Evolutionary conservation across 352 stramenopile species (phyloP).

Genomic region (Globisporangium ultimum): DNA sequence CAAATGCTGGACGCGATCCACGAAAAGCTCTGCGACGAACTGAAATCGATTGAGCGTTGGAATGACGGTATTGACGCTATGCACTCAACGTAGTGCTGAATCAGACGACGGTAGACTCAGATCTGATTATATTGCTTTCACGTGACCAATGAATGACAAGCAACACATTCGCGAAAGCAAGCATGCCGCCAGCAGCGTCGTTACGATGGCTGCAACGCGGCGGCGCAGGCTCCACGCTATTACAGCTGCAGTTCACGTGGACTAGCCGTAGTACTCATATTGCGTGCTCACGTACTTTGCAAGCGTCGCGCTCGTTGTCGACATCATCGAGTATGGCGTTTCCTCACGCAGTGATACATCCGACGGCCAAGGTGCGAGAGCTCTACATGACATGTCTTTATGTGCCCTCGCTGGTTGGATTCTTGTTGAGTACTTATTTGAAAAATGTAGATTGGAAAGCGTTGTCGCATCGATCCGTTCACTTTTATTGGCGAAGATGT

Average conservation of each 20-base stretch:
- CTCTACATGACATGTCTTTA: neutral
- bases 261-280: no score
- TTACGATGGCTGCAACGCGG: no score
- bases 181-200: no score
- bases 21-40: conserved; percentile 51
- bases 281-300: neutral
- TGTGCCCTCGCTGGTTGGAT: no score
- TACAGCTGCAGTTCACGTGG: no score
- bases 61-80: conserved; percentile 37
- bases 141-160: no score
- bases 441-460: conserved; percentile 41
- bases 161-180: no score
- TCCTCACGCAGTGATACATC: conserved; percentile 31
- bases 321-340: conserved; percentile 1
- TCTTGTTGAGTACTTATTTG: neutral
- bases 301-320: neutral
- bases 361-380: conserved; percentile 33
- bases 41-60: conserved; percentile 54
- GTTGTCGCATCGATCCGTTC: conserved; percentile 57
- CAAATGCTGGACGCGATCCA: conserved; percentile 22
- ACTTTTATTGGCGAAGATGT: conserved; percentile 55
- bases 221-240: no score
- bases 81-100: neutral
- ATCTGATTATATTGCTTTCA: no score
- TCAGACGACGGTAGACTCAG: no score